Evolutionary conservation across 2,329 filamentous ascomycete species (phyloP), one percentile per base, ranked within the genome.

Genomic region (Aspergillus ruber): DNA sequence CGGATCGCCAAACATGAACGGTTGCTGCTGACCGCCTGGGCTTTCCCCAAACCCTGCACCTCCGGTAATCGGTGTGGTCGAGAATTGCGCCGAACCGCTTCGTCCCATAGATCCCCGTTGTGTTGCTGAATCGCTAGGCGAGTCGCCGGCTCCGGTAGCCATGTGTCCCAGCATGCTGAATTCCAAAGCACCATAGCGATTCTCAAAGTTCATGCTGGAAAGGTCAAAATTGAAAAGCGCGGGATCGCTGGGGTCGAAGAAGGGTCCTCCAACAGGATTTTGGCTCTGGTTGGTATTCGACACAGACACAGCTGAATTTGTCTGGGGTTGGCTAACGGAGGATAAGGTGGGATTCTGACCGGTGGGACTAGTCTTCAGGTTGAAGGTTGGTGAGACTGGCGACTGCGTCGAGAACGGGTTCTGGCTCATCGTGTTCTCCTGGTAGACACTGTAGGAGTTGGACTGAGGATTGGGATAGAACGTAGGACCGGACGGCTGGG

Each of bases 131-230:
- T 93, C 88, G 46, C 82, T 82, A 4, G 85, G 81, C 6, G 85
- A 87, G 57, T 93, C 88, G n/a, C 83, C 86, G 12, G 88, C 86
- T 12, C 87, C 87, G n/a, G 87, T 89, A 50, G 88, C 89, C 87
- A 98, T 95, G 66, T 97, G 91, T 23, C 89, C 90, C 0, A 98
- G 80, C 81, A 97, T 96, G 46, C 90, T 87, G 66, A 97, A 96
- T 67, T 97, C 93, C 67, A 95, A 78, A 15, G 90, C 91, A 50
- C 90, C 91, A 63, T 97, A 98, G 55, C 95, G 89, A 64, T 93
- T 97, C 47, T 90, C 90, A 67, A 97, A 98, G 65, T 93, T 93
- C 65, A 96, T 80, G 50, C 89, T 90, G 47, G 94, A 90, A 9
- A 96, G 81, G 65, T 97, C 90, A 67, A 97, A 95, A 65, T 96